These are phyloP conservation scores for Acanthamoeba polyphaga DNA, from an alignment of 208 protist species.

Conservation along the genomic window DNA sequence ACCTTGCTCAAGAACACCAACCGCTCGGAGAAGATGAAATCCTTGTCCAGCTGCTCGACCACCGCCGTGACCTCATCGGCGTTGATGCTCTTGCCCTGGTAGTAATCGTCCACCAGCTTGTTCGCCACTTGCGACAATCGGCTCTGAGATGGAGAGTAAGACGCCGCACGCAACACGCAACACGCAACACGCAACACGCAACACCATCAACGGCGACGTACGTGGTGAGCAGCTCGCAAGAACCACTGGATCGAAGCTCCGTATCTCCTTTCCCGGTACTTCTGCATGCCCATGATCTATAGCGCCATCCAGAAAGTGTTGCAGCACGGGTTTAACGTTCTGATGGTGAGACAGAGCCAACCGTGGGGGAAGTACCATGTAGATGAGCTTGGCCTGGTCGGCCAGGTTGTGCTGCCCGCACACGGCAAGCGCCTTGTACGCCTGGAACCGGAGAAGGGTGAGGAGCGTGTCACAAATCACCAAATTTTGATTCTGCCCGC, in stretches of 20 bases:
- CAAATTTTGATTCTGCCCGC: no score
- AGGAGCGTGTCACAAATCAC: background rate
- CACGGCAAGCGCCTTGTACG: conserved; percentile 47
- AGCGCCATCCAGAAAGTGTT: no score
- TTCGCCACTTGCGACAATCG: conserved; percentile 74
- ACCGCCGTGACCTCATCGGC: conserved; percentile 65
- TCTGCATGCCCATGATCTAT: conserved; percentile 61
- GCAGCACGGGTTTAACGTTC: no score
- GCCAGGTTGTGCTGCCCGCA: conserved; percentile 67
- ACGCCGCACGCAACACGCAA: background rate
- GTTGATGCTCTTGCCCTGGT: conserved; percentile 57
- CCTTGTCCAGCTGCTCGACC: conserved; percentile 66
- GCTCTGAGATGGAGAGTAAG: background rate
- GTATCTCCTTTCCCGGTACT: conserved; percentile 45
- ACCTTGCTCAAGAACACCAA: conserved; percentile 68
- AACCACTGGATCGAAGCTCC: conserved; percentile 71
- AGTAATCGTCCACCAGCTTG: conserved; percentile 75
- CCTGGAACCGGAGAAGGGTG: background rate
- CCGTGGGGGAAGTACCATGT: background rate
- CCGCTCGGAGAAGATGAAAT: conserved; percentile 73
- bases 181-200: background rate
- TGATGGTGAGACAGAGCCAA: background rate
- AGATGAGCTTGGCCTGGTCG: conserved; percentile 63
- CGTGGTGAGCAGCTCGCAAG: conserved; percentile 44
- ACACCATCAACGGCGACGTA: background rate